phyloP scores from a whole-genome alignment of 164 flowering plant genomes.

The Vitis amurensis region DNA sequence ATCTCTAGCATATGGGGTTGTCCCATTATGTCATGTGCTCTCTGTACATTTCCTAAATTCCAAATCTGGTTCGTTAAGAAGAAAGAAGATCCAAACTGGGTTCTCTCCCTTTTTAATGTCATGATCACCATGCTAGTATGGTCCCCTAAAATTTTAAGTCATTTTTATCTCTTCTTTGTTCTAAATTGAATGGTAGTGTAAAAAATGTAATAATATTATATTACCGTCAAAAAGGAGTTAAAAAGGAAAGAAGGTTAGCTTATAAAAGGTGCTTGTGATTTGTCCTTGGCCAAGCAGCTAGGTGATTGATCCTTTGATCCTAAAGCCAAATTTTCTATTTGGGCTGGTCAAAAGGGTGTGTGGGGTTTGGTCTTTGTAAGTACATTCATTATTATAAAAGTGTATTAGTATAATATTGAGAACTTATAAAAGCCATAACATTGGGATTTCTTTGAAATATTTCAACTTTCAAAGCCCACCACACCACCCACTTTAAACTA shows the following conservation, averaged over 20 bases:
- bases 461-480: neutral
- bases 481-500: neutral
- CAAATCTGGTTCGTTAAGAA: conserved; percentile 21
- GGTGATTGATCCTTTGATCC: conserved; percentile 10
- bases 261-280: no score
- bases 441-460: conserved; percentile 3
- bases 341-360: conserved; percentile 11
- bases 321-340: conserved; percentile 9
- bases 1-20: conserved; percentile 41
- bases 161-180: no score
- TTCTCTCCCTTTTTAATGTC: no score
- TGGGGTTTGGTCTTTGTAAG: conserved; percentile 12
- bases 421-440: neutral
- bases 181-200: no score
- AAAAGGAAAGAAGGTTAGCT: no score
- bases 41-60: conserved; percentile 29
- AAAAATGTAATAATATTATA: no score
- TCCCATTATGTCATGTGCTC: conserved; percentile 39
- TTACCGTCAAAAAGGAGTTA: no score
- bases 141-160: no score
- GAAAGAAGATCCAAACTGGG: neutral
- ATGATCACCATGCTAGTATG: no score
- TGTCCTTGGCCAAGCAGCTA: neutral
- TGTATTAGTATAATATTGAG: no score
- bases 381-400: no score